Evolutionary conservation across 2,329 filamentous ascomycete genomes (phyloP).

Genomic region (Ascosphaera aggregata): DNA sequence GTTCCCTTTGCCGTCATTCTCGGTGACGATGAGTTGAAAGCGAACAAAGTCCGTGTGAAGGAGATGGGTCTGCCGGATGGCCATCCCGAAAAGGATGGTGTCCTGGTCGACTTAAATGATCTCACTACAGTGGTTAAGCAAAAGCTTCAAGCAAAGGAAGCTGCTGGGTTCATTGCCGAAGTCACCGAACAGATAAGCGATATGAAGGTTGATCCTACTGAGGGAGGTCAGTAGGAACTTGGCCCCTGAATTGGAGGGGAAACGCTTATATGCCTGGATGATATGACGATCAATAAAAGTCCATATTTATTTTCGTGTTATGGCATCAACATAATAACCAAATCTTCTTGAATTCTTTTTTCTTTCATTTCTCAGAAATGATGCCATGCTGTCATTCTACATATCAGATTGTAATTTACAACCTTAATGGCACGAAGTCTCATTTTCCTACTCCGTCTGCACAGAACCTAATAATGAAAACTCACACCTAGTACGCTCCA

Average conservation of each 20-base stretch:
- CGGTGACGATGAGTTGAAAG: constrained; percentile 68
- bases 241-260: no score
- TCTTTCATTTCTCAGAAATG: no score
- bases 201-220: constrained; percentile 1
- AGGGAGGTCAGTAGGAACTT: not conserved
- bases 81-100: constrained; percentile 76
- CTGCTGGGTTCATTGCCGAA: not conserved
- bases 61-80: constrained; percentile 55
- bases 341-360: no score
- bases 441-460: not conserved
- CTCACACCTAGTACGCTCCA: constrained; percentile 5
- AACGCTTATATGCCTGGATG: no score
- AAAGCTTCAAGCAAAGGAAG: constrained; percentile 3
- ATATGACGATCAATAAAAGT: no score
- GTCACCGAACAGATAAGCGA: constrained; percentile 2
- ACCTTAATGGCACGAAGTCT: no score
- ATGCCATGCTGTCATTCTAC: no score
- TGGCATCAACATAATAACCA: no score
- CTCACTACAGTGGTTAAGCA: constrained; percentile 9
- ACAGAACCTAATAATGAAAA: no score
- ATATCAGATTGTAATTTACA: no score
- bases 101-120: constrained; percentile 37
- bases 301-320: no score
- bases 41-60: constrained; percentile 75
- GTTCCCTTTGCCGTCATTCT: constrained; percentile 76